These are phyloP conservation scores for Neopestalotiopsis sp. DNA, from an alignment of 2,329 filamentous ascomycete species.

Conservation along the genomic window DNA sequence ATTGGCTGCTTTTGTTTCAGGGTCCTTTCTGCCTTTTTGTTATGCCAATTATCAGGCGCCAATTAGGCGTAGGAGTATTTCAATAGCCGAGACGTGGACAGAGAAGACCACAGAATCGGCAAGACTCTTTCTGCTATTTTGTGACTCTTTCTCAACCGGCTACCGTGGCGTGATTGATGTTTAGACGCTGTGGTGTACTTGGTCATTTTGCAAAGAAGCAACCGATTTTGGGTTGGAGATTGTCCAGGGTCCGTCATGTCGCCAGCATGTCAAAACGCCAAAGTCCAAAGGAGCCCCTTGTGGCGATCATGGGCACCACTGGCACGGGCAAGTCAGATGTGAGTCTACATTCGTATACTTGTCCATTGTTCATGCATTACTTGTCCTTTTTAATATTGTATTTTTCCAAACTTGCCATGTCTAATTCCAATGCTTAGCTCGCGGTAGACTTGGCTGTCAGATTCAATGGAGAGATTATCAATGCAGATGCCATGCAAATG, in stretches of 20 bases:
- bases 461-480: slow-evolving; percentile 93
- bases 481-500: slow-evolving; percentile 97
- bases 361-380: neutral
- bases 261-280: slow-evolving; percentile 43
- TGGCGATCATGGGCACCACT: slow-evolving; percentile 87
- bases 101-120: neutral
- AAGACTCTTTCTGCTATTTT: neutral
- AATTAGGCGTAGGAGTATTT: neutral
- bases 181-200: too few species aligned
- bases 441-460: slow-evolving; percentile 84
- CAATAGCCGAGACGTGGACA: neutral
- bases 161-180: neutral
- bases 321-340: slow-evolving; percentile 72
- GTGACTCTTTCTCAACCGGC: neutral
- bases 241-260: slow-evolving; percentile 27
- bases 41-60: neutral
- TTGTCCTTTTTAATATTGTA: too few species aligned
- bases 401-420: too few species aligned
- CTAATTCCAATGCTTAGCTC: slow-evolving; percentile 57
- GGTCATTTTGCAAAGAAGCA: neutral
- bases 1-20: neutral
- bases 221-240: neutral
- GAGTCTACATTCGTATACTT: slow-evolving; percentile 24
- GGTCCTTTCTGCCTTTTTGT: neutral
- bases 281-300: slow-evolving; percentile 62